A percentile compares a stretch with the other conserved stretches of the same genome.
phyloP scores from a whole-genome alignment of 2,329 filamentous ascomycete genomes.

The Xylogone sp. region DNA sequence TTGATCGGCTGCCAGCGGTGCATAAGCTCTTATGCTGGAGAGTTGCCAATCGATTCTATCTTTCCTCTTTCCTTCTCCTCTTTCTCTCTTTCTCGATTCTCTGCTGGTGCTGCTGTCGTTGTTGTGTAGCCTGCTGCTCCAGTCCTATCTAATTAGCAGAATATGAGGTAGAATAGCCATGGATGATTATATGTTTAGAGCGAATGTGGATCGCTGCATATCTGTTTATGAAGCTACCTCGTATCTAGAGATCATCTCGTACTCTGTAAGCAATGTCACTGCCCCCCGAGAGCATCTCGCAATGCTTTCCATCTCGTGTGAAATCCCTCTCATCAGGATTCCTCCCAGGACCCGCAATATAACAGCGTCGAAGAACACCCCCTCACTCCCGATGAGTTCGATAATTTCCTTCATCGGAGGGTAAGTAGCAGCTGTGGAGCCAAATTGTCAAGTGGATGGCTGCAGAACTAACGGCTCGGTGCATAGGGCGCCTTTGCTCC shows the following conservation, averaged over 20 bases:
- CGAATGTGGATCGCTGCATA: constrained; percentile 23
- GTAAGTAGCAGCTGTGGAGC: constrained; percentile 10
- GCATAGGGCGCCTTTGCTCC: constrained; percentile 24
- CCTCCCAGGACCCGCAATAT: constrained; percentile 19
- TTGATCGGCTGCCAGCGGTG: background rate
- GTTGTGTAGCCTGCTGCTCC: background rate
- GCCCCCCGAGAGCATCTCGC: background rate
- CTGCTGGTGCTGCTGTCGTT: background rate
- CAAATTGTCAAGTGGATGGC: background rate
- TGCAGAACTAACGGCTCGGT: background rate
- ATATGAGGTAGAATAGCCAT: constrained; percentile 13
- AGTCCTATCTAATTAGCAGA: background rate
- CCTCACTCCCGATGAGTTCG: constrained; percentile 26
- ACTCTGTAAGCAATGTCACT: constrained; percentile 19
- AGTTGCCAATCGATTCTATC: background rate
- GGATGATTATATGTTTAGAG: constrained; percentile 31
- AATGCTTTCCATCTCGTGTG: background rate
- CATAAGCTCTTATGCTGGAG: background rate
- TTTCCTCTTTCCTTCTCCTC: background rate
- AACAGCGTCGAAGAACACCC: constrained; percentile 27
- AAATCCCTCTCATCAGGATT: constrained; percentile 2
- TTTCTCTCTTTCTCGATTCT: background rate
- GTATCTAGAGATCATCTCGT: constrained; percentile 28
- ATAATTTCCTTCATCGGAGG: constrained; percentile 27
- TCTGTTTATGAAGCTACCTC: constrained; percentile 21